Percentiles rank a stretch among this genome's conserved stretches.
Evolutionary conservation across 176 grass and related monocot species (phyloP).

Genomic region (Triticum urartu): DNA sequence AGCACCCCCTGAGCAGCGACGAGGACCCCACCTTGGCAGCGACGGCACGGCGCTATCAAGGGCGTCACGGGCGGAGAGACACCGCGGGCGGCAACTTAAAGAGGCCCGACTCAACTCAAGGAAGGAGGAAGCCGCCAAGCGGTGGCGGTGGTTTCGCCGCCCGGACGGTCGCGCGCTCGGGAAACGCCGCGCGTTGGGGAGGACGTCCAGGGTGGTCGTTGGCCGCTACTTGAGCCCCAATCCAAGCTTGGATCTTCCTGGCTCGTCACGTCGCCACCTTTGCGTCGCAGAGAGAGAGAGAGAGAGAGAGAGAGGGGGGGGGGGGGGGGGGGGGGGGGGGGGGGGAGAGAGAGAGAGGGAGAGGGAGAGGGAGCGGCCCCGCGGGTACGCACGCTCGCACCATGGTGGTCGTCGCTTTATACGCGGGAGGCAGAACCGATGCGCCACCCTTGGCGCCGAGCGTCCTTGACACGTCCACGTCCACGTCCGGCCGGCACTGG

Average conservation of each 20-base stretch:
- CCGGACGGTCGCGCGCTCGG: constrained; percentile 17
- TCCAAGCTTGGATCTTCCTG: background rate
- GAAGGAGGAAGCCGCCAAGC: constrained; percentile 38
- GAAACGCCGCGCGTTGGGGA: constrained; percentile 10
- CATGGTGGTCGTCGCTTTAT: background rate
- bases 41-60: background rate
- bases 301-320: too few relatives aligned
- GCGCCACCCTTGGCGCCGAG: constrained; percentile 23
- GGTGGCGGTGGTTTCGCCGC: constrained; percentile 40
- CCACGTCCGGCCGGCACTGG: background rate
- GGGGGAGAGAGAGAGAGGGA: too few relatives aligned
- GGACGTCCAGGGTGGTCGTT: background rate
- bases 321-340: too few relatives aligned
- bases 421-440: constrained; percentile 16
- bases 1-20: background rate
- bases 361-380: background rate
- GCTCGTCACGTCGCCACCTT: constrained; percentile 18
- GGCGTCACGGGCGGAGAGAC: background rate
- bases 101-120: background rate
- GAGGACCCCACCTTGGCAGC: background rate
- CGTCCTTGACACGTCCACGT: constrained; percentile 14
- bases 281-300: background rate
- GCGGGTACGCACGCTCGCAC: background rate
- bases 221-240: too few relatives aligned
- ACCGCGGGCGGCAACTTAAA: background rate